A percentile compares a stretch with the other conserved stretches of the same genome.
Conservation (phyloP, 139 green algal species). For the Gonium pectorale region DNA sequence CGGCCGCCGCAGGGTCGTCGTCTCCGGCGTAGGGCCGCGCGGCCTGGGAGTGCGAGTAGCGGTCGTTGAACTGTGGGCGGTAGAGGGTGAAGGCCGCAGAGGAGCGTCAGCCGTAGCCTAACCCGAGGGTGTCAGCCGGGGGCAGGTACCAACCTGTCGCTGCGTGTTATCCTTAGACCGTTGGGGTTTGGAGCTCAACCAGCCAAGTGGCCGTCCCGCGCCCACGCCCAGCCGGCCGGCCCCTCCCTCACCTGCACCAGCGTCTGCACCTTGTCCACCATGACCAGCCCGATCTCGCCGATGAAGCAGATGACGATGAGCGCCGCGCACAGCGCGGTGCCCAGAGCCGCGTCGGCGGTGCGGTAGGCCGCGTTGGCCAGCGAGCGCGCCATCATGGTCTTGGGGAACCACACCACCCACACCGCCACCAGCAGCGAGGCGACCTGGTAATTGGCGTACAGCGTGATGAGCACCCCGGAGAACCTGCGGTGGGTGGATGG, state of each 20-base stretch:
- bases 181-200: no score
- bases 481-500: not conserved
- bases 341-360: slow-evolving; percentile 1
- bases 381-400: slow-evolving; percentile 18
- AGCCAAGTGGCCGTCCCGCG: not conserved
- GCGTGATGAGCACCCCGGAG: slow-evolving; percentile 20
- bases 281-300: slow-evolving; percentile 37
- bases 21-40: slow-evolving; percentile 6
- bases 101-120: no score
- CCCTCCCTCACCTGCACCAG: slow-evolving; percentile 12
- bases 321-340: not conserved
- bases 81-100: no score
- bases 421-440: not conserved
- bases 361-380: slow-evolving; percentile 6
- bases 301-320: slow-evolving; percentile 42
- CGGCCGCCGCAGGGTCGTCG: not conserved
- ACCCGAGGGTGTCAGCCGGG: not conserved
- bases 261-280: slow-evolving; percentile 42
- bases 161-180: no score
- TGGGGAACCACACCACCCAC: not conserved
- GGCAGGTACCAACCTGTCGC: no score
- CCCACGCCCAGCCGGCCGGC: no score
- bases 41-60: not conserved
- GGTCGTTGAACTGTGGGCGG: slow-evolving; percentile 41
- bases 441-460: slow-evolving; percentile 44